Evolutionary conservation across 495 filamentous ascomycete genomes (phyloP).

Genomic region (Penicillium canescens): DNA sequence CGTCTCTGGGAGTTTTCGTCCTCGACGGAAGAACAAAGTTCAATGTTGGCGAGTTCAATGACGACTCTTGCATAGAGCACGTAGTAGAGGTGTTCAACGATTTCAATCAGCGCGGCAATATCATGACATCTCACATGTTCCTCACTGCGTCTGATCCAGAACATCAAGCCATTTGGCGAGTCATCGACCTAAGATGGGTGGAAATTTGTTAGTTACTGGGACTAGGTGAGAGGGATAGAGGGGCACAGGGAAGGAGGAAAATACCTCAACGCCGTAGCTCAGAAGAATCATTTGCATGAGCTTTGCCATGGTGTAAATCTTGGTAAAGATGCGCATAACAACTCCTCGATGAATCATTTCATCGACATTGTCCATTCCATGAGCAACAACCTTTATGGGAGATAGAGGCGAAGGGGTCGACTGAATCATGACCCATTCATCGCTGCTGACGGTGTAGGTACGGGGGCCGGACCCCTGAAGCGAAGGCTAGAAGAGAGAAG

Average conservation of each 20-base stretch:
- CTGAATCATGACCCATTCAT: constrained; percentile 32
- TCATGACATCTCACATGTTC: constrained; percentile 20
- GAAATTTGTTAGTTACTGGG: background rate
- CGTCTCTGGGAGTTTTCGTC: no score
- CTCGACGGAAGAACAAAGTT: constrained; percentile 32
- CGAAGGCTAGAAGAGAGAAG: constrained; percentile 16
- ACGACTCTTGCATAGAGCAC: constrained; percentile 36
- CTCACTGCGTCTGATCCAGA: constrained; percentile 33
- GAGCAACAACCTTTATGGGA: constrained; percentile 9
- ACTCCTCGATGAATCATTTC: constrained; percentile 16
- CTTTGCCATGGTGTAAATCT: constrained; percentile 40
- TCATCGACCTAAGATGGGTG: constrained; percentile 26
- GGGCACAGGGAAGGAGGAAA: background rate
- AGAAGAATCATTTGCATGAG: constrained; percentile 32
- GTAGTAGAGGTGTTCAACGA: constrained; percentile 38
- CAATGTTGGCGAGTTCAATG: constrained; percentile 38
- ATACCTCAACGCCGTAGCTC: constrained; percentile 37
- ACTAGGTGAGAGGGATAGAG: background rate
- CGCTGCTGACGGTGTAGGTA: constrained; percentile 34
- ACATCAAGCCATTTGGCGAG: constrained; percentile 23
- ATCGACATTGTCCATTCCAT: constrained; percentile 21
- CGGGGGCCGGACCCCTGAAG: constrained; percentile 19
- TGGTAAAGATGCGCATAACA: constrained; percentile 28
- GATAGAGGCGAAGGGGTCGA: constrained; percentile 6
- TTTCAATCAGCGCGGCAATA: constrained; percentile 28